Percentiles rank a stretch among this genome's conserved stretches.
Conservation (phyloP, 306 rosid genomes). For the Trifolium pratense region DNA sequence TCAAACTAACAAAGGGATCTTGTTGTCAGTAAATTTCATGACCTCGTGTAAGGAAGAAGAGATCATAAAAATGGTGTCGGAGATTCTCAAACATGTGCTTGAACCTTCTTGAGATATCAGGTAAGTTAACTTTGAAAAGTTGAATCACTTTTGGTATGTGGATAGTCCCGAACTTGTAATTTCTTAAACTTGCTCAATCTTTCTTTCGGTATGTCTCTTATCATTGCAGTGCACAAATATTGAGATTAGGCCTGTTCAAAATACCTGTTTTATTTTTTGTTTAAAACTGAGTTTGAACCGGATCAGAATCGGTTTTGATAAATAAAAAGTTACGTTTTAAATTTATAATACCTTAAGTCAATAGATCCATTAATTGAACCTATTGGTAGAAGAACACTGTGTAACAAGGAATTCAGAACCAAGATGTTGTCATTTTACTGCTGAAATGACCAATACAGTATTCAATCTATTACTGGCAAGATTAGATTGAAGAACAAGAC, state of each 20-base stretch:
- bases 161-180: too few species aligned
- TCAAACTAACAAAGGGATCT: too few species aligned
- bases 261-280: too few species aligned
- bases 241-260: neutral
- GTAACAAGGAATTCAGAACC: slow-evolving; percentile 1
- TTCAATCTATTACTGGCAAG: neutral
- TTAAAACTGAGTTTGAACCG: too few species aligned
- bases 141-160: slow-evolving; percentile 17
- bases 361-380: slow-evolving; percentile 69
- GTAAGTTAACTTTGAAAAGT: slow-evolving; percentile 35
- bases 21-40: slow-evolving; percentile 73
- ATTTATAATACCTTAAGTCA: slow-evolving; percentile 59
- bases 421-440: neutral
- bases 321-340: too few species aligned
- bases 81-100: slow-evolving; percentile 73
- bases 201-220: too few species aligned
- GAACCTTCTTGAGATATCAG: slow-evolving; percentile 49
- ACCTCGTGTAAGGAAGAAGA: slow-evolving; percentile 68
- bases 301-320: too few species aligned
- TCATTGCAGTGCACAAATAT: too few species aligned
- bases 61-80: slow-evolving; percentile 50
- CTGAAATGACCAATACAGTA: neutral
- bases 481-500: neutral
- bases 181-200: too few species aligned
- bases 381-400: slow-evolving; percentile 54